Evolutionary conservation across 1,284 basidiomycete genomes (phyloP).

Genomic region (Hortiboletus rubellus): DNA sequence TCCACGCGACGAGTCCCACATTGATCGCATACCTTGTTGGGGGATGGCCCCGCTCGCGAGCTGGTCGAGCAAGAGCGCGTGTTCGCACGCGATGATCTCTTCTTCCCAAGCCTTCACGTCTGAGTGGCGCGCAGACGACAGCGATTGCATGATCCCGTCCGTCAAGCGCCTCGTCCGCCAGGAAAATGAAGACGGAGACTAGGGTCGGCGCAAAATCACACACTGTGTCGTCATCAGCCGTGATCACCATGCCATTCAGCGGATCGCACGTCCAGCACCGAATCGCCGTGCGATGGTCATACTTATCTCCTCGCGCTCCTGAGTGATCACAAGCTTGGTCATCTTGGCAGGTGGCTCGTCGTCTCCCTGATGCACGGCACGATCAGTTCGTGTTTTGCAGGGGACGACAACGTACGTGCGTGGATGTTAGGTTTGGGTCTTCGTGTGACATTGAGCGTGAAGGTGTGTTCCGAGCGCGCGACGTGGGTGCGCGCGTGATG

Average conservation of each 20-base stretch:
- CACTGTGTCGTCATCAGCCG: constrained; percentile 14
- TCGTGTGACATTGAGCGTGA: constrained; percentile 84
- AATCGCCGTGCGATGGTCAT: constrained; percentile 66
- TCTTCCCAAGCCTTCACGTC: constrained; percentile 99
- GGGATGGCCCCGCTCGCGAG: constrained; percentile 51
- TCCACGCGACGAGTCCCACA: neutral
- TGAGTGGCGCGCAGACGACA: constrained; percentile 88
- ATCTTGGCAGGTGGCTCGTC: constrained; percentile 83
- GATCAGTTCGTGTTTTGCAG: neutral
- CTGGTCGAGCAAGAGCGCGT: constrained; percentile 81
- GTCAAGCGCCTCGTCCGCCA: constrained; percentile 57
- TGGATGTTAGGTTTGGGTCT: constrained; percentile 58
- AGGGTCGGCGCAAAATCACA: neutral
- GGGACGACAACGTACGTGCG: constrained; percentile 55
- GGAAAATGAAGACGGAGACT: neutral
- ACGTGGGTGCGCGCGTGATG: constrained; percentile 76
- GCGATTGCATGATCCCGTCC: constrained; percentile 75
- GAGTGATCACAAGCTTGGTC: constrained; percentile 87
- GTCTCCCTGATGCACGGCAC: constrained; percentile 39
- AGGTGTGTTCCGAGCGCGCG: constrained; percentile 69
- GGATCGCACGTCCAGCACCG: constrained; percentile 79
- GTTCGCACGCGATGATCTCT: constrained; percentile 86
- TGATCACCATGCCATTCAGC: constrained; percentile 51
- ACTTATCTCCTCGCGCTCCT: constrained; percentile 90
- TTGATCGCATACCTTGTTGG: constrained; percentile 43